Conservation (phyloP, 345 rosid genomes). For the Microcos paniculata region DNA sequence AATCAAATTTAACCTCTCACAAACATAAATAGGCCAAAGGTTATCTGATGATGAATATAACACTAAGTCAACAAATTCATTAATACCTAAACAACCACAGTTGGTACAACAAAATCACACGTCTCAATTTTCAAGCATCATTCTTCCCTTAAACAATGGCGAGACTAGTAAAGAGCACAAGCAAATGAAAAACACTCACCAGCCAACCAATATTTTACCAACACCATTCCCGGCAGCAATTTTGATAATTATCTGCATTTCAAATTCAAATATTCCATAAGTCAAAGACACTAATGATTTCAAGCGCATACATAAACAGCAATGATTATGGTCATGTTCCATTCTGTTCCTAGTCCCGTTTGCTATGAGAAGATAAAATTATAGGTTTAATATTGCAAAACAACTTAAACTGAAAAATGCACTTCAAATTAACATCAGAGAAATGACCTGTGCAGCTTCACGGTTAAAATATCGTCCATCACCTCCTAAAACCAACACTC, state of each 20-base stretch:
- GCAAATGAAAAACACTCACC: conserved; percentile 40
- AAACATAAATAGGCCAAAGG: not conserved
- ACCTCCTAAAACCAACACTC: conserved; percentile 81
- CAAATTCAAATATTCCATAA: conserved; percentile 18
- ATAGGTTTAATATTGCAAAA: not conserved
- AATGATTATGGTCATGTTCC: not conserved
- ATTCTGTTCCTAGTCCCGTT: not conserved
- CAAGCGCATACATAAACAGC: not conserved
- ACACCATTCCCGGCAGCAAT: conserved; percentile 96
- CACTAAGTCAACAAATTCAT: not conserved
- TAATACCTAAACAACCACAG: not conserved
- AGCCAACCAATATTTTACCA: conserved; percentile 80
- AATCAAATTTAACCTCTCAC: not conserved
- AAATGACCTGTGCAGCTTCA: conserved; percentile 85
- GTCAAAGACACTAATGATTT: not conserved
- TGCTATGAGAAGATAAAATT: not conserved
- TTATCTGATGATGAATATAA: not conserved
- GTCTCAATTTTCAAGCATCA: not conserved
- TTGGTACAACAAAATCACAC: not conserved
- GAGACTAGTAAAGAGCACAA: not conserved
- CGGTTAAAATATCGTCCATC: conserved; percentile 88
- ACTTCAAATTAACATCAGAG: not conserved
- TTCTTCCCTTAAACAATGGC: not conserved
- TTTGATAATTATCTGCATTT: conserved; percentile 77
- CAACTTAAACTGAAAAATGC: not conserved